These are phyloP conservation scores for Solanum rostratum DNA, from an alignment of 257 asterid species.

Conservation along the genomic window DNA sequence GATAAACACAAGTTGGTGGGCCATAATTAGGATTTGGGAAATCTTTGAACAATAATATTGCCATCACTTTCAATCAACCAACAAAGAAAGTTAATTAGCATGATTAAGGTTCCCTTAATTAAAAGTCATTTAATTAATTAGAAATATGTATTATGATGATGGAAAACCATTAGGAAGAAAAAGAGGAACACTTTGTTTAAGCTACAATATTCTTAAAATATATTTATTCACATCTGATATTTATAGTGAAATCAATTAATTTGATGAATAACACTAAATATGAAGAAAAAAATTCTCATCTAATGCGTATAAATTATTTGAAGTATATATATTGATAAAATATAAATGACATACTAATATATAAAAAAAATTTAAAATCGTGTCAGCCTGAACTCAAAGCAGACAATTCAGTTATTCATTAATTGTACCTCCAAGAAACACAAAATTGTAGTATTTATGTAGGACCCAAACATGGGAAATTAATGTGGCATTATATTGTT, in stretches of 20 bases:
- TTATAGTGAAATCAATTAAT: neutral
- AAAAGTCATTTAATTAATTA: conserved; percentile 5
- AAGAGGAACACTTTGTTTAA: conserved; percentile 12
- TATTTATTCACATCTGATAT: neutral
- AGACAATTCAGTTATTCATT: neutral
- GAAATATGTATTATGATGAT: conserved; percentile 22
- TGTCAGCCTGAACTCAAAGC: neutral
- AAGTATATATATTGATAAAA: neutral
- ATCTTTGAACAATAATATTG: conserved; percentile 51
- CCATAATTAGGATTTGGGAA: conserved; percentile 45
- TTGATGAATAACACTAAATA: neutral
- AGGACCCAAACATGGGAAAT: neutral
- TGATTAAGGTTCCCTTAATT: conserved; percentile 35
- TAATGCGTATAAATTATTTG: neutral
- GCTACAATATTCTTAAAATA: neutral
- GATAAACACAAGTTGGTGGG: conserved; percentile 49
- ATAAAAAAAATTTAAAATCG: neutral
- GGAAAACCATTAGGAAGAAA: conserved; percentile 33
- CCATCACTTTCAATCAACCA: conserved; percentile 68
- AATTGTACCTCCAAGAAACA: neutral
- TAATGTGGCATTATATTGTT: neutral
- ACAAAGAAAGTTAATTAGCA: conserved; percentile 26
- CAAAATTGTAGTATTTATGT: neutral
- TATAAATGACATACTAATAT: fast-evolving
- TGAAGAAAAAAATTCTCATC: too few relatives aligned